A percentile compares a stretch with the other conserved stretches of the same genome.
These are phyloP conservation scores for Aspergillus sparsus DNA, from an alignment of 495 filamentous ascomycete species.

Conservation along the genomic window DNA sequence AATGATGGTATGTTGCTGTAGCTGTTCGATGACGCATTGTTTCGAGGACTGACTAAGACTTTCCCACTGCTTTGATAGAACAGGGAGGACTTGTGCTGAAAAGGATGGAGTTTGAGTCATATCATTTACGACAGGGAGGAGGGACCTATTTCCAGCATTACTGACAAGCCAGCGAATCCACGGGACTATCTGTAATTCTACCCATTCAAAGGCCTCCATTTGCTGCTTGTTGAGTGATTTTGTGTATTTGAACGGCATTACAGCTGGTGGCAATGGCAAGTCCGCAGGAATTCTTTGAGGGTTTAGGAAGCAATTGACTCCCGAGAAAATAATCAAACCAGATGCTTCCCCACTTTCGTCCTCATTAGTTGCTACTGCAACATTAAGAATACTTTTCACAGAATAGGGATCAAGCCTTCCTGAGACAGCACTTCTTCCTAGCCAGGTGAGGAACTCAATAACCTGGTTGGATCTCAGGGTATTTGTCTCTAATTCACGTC, in stretches of 20 bases:
- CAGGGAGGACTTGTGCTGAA: slow-evolving; percentile 71
- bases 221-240: slow-evolving; percentile 59
- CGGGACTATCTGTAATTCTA: slow-evolving; percentile 73
- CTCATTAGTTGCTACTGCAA: slow-evolving; percentile 75
- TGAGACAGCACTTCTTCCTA: slow-evolving; percentile 62
- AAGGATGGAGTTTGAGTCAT: slow-evolving; percentile 73
- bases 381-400: slow-evolving; percentile 67
- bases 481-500: slow-evolving; percentile 71
- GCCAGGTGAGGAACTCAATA: slow-evolving; percentile 79
- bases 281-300: slow-evolving; percentile 72
- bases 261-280: slow-evolving; percentile 79
- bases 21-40: slow-evolving; percentile 58
- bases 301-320: slow-evolving; percentile 72
- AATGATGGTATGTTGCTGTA: slow-evolving; percentile 72
- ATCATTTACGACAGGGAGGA: slow-evolving; percentile 54
- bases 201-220: slow-evolving; percentile 79
- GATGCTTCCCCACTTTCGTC: slow-evolving; percentile 59
- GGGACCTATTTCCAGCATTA: slow-evolving; percentile 49
- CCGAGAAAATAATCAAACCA: slow-evolving; percentile 71
- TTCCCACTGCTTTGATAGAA: slow-evolving; percentile 90
- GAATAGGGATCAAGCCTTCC: slow-evolving; percentile 66
- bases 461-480: slow-evolving; percentile 75
- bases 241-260: slow-evolving; percentile 80
- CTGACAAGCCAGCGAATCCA: slow-evolving; percentile 81
- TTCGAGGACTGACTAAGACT: slow-evolving; percentile 64